Percentiles rank a stretch among this genome's conserved stretches.
Evolutionary conservation across 176 grass and related monocot genomes (phyloP).

Genomic region (Leersia perrieri): DNA sequence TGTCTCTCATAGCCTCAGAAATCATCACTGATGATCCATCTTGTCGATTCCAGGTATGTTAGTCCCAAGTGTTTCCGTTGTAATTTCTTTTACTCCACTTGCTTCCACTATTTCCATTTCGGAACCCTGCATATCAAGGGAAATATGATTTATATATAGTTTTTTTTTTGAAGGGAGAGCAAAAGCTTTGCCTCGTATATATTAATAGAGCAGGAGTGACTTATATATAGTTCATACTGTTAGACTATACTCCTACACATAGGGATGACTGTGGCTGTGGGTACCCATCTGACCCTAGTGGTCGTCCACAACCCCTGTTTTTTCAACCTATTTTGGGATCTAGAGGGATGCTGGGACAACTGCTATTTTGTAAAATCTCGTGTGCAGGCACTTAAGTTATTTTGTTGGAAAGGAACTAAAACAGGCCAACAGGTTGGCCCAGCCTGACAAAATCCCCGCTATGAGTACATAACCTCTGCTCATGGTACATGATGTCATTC

Average conservation of each 20-base stretch:
- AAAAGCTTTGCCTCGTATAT: too few species aligned
- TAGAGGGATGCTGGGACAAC: not conserved
- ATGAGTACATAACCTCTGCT: not conserved
- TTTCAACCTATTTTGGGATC: not conserved
- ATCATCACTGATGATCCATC: conserved; percentile 67
- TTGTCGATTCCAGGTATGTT: conserved; percentile 74
- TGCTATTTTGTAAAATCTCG: not conserved
- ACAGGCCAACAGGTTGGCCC: not conserved
- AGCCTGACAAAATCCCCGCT: not conserved
- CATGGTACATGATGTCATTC: not conserved
- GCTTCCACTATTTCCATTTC: not conserved
- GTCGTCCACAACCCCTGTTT: not conserved
- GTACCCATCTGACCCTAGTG: not conserved
- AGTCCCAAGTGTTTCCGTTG: not conserved
- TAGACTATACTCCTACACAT: not conserved
- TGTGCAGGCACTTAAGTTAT: not conserved
- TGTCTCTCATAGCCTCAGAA: conserved; percentile 54
- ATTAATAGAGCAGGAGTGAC: too few species aligned
- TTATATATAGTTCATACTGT: not conserved
- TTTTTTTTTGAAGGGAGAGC: too few species aligned
- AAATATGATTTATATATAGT: not conserved
- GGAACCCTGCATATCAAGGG: not conserved
- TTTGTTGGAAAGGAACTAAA: not conserved
- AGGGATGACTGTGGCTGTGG: not conserved
- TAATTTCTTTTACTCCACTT: not conserved